Evolutionary conservation across 176 grass and related monocot species (phyloP).

Genomic region (Avena atlantica): DNA sequence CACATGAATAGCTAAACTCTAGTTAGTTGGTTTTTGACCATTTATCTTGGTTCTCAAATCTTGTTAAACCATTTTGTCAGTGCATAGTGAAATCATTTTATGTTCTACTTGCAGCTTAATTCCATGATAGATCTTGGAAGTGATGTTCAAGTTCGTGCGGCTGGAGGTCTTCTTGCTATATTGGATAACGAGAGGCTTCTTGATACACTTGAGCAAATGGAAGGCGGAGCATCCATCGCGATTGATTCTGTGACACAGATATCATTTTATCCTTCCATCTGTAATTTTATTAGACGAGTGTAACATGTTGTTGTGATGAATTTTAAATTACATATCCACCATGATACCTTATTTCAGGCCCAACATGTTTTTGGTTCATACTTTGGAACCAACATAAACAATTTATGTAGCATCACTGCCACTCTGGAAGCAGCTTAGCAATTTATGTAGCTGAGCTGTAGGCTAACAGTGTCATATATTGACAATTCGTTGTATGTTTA

Average conservation of each 20-base stretch:
- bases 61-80: conserved; percentile 23
- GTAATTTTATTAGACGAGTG: conserved; percentile 24
- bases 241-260: conserved; percentile 90
- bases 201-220: conserved; percentile 82
- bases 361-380: conserved; percentile 9
- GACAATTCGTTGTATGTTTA: background rate
- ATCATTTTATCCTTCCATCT: conserved; percentile 84
- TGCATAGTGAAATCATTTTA: conserved; percentile 17
- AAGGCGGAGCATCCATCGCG: conserved; percentile 80
- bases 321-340: conserved; percentile 21
- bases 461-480: background rate
- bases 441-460: conserved; percentile 23
- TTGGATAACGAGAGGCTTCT: conserved; percentile 94
- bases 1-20: background rate
- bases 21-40: background rate
- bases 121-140: conserved; percentile 99
- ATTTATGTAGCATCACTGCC: conserved; percentile 4
- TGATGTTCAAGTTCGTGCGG: conserved; percentile 95
- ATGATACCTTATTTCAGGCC: conserved; percentile 20
- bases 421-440: conserved; percentile 17
- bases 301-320: conserved; percentile 30
- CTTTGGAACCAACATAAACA: conserved; percentile 22
- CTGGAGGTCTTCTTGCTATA: conserved; percentile 95
- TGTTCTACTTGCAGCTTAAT: conserved; percentile 79
- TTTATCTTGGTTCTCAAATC: conserved; percentile 19